Evolutionary conservation across 2,329 filamentous ascomycete genomes (phyloP).

Genomic region (Penicillium sp.): DNA sequence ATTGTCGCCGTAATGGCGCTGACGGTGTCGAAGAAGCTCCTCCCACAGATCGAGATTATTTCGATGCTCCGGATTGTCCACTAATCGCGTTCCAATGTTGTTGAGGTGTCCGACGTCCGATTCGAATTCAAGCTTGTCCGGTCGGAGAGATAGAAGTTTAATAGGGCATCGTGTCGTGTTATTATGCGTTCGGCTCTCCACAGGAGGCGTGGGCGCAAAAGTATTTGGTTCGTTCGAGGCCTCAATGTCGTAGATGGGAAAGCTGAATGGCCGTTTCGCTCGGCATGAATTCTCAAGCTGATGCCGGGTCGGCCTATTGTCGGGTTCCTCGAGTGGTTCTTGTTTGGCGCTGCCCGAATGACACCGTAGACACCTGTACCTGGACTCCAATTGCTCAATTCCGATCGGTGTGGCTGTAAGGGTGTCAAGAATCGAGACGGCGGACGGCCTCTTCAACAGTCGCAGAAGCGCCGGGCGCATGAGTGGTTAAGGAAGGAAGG

Average conservation of each 20-base stretch:
- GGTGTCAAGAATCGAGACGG: constrained; percentile 36
- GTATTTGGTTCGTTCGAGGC: constrained; percentile 6
- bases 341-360: constrained; percentile 20
- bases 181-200: not conserved
- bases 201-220: not conserved
- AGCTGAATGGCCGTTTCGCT: constrained; percentile 15
- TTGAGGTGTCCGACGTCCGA: constrained; percentile 39
- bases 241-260: constrained; percentile 30
- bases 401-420: constrained; percentile 29
- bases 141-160: constrained; percentile 25
- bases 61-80: constrained; percentile 32
- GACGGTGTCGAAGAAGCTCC: constrained; percentile 43
- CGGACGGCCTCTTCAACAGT: constrained; percentile 42
- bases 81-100: constrained; percentile 35
- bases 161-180: constrained; percentile 1
- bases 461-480: constrained; percentile 45
- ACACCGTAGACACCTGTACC: constrained; percentile 28
- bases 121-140: constrained; percentile 39
- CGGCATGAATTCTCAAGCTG: constrained; percentile 1
- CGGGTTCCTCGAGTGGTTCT: constrained; percentile 2
- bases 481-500: constrained; percentile 19
- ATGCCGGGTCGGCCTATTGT: not conserved
- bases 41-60: constrained; percentile 45
- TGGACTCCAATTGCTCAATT: constrained; percentile 31
- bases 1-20: constrained; percentile 41